Evolutionary conservation across 805 yeast species (phyloP), one percentile per base, ranked within the genome.

Genomic region (Candida koratica): DNA sequence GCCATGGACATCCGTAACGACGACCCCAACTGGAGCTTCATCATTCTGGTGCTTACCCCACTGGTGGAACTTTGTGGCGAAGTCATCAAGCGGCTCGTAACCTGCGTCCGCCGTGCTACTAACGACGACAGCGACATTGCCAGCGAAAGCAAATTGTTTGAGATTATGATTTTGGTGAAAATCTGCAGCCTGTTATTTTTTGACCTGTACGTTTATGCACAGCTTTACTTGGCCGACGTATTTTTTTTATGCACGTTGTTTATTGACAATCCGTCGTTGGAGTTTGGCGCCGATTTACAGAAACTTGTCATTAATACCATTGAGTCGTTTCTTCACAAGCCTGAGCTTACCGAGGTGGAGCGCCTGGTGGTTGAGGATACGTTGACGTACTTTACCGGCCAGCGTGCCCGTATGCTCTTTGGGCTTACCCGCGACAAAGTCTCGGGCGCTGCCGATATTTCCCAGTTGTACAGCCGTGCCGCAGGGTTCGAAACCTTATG

Each of bases 1-100:
- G 81, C 88, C 1, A 71, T 84, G 45, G 93, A 84, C 45, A 76
- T 81, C 49, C 83, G 81, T 45, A 79, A 86, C n/a, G 86, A 81
- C 46, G 83, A 81, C 4, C 72, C 75, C 25, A 79, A 72, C 32
- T 84, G 86, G 86, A 69, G 71, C 13, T 74, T 71, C 31, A 71
- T 79, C 5, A 69, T 81, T 2, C 69, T 81, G 1, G 67, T 82
- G n/a, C 62, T 86, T 44, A 71, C 81, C 1, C 88, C 95, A 3
- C 79, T 90, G 1, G 64, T 80, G n/a, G 85, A 80, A 44, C 67
- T 84, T 2, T 79, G 87, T 48, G 81, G 85, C 6, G 70, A 75
- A 34, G 72, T 85, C 2, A 65, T 86, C 25, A 55, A 67, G 20
- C 66, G 83, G 42, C 55, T 87, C 26, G 68, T 79, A 42, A 64